phyloP scores from a whole-genome alignment of 805 yeast species.

The Barnettozyma salicaria region DNA sequence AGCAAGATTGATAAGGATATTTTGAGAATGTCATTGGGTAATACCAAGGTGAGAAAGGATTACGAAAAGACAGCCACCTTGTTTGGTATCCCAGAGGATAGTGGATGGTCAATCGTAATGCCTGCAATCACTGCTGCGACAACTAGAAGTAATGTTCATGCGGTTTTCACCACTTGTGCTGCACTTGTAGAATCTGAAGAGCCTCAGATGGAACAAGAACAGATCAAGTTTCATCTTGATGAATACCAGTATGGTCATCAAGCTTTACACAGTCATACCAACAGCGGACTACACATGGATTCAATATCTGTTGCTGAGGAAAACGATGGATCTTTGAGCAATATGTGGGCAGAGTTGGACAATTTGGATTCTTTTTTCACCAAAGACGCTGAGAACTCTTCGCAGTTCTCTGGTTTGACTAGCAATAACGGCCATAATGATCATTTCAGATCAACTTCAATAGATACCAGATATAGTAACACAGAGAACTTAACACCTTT shows the following conservation, averaged over 20 bases:
- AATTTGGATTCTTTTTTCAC: constrained; percentile 86
- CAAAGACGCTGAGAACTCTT: constrained; percentile 38
- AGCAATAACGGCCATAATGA: constrained; percentile 25
- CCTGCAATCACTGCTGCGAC: constrained; percentile 86
- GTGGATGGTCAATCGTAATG: constrained; percentile 97
- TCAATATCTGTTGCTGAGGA: constrained; percentile 49
- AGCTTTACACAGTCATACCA: constrained; percentile 6
- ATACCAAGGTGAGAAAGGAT: constrained; percentile 67
- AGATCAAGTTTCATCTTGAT: constrained; percentile 49
- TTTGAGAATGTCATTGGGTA: constrained; percentile 86
- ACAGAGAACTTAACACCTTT: constrained; percentile 43
- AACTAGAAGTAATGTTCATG: constrained; percentile 89
- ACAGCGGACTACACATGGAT: constrained; percentile 28
- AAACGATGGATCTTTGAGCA: constrained; percentile 70
- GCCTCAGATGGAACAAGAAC: constrained; percentile 30
- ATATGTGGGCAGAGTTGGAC: constrained; percentile 90
- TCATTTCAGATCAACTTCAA: constrained; percentile 41
- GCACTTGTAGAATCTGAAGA: constrained; percentile 28
- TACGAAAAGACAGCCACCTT: constrained; percentile 82
- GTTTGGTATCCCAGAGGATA: constrained; percentile 91
- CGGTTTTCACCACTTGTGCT: constrained; percentile 85
- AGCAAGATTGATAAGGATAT: constrained; percentile 88
- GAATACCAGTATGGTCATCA: constrained; percentile 40
- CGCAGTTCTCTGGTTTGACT: constrained; percentile 21
- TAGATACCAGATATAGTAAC: constrained; percentile 54